A percentile compares a stretch with the other conserved stretches of the same genome.
Conservation (phyloP, 352 stramenopile species). For the Thraustochytrium sp. region DNA sequence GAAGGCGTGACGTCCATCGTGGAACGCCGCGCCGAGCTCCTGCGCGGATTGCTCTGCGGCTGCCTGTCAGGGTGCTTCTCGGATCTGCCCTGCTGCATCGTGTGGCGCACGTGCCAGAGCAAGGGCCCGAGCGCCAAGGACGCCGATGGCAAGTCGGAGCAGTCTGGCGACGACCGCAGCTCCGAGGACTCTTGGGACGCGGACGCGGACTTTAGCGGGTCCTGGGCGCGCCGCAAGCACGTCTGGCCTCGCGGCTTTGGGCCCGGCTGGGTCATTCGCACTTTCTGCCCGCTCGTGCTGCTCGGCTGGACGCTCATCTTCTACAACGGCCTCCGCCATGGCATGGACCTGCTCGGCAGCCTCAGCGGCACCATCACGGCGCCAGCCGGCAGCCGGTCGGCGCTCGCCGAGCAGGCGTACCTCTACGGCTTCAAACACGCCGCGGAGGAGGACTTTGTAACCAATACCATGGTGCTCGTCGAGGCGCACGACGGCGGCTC, state of each 20-base stretch:
- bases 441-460: constrained; percentile 5
- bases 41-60: not conserved
- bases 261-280: constrained; percentile 20
- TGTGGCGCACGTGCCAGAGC: constrained; percentile 7
- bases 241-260: constrained; percentile 17
- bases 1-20: constrained; percentile 30
- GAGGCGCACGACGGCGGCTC: not conserved
- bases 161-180: not conserved
- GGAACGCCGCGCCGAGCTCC: not conserved
- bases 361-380: not conserved
- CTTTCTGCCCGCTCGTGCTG: constrained; percentile 5
- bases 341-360: not conserved
- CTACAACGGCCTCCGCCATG: not conserved
- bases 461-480: constrained; percentile 15
- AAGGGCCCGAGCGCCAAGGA: not conserved
- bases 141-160: not conserved
- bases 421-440: constrained; percentile 2
- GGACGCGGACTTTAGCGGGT: constrained; percentile 8
- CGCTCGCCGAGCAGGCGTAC: not conserved
- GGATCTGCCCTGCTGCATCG: constrained; percentile 25
- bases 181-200: not conserved
- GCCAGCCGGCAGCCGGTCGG: not conserved
- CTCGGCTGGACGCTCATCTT: constrained; percentile 1
- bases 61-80: not conserved
- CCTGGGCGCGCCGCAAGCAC: not conserved